phyloP scores from a whole-genome alignment of 2,329 filamentous ascomycete species.

The Grosmannia clavigera region DNA sequence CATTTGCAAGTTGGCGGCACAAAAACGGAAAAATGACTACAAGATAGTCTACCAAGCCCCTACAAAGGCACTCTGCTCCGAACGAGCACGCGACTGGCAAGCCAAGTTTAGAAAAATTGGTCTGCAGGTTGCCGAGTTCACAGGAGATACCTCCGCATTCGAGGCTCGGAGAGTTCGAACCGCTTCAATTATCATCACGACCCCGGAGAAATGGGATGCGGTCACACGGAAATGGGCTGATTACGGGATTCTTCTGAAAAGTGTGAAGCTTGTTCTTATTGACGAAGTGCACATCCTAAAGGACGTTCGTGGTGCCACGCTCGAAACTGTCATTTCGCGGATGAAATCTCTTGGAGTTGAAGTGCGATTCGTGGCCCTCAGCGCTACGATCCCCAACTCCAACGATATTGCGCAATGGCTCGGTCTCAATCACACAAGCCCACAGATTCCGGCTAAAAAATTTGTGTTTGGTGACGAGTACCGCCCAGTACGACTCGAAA shows the following conservation, averaged over 20 bases:
- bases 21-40: conserved; percentile 44
- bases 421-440: conserved; percentile 48
- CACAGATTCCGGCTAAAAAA: conserved; percentile 48
- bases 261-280: conserved; percentile 71
- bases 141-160: conserved; percentile 61
- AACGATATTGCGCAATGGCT: conserved; percentile 72
- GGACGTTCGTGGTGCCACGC: conserved; percentile 62
- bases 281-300: conserved; percentile 84
- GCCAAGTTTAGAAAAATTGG: conserved; percentile 57
- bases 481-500: conserved; percentile 64
- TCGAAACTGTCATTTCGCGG: conserved; percentile 74
- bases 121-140: conserved; percentile 63
- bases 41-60: conserved; percentile 81
- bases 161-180: conserved; percentile 58
- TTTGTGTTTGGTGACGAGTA: conserved; percentile 71
- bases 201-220: conserved; percentile 86
- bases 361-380: conserved; percentile 69
- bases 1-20: conserved; percentile 57
- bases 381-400: conserved; percentile 74
- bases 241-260: conserved; percentile 58
- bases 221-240: conserved; percentile 81
- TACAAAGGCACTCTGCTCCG: conserved; percentile 70
- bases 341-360: conserved; percentile 72
- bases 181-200: conserved; percentile 75
- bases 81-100: conserved; percentile 66